phyloP scores from a whole-genome alignment of 1,139 yeast species.

The Blastobotrys persicus region DNA sequence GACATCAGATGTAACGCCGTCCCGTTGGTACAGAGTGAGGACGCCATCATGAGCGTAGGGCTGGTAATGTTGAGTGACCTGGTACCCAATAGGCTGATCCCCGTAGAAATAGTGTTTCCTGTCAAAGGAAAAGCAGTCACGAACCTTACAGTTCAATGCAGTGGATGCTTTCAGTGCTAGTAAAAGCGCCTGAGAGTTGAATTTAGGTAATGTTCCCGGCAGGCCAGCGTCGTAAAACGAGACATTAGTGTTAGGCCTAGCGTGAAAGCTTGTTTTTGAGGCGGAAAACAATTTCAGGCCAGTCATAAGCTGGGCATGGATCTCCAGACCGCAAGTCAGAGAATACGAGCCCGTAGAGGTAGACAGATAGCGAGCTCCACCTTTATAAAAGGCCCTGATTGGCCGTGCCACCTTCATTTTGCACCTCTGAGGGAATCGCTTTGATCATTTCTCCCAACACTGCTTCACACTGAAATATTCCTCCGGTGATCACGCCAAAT shows the following conservation, averaged over 20 bases:
- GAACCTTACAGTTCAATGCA: constrained; percentile 63
- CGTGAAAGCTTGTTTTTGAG: constrained; percentile 43
- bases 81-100: constrained; percentile 96
- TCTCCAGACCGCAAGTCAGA: constrained; percentile 85
- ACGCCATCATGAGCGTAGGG: constrained; percentile 76
- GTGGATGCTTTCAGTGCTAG: constrained; percentile 72
- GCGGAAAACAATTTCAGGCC: constrained; percentile 69
- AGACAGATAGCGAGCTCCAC: background rate
- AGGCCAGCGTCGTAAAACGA: constrained; percentile 82
- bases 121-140: constrained; percentile 66
- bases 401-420: background rate
- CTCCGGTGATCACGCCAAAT: too few relatives aligned
- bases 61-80: constrained; percentile 82
- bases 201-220: constrained; percentile 88
- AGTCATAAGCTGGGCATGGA: constrained; percentile 85
- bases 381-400: background rate
- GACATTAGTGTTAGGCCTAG: constrained; percentile 64
- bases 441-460: background rate
- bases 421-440: too few relatives aligned
- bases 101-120: constrained; percentile 95
- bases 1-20: constrained; percentile 45
- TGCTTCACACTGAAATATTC: too few relatives aligned
- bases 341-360: constrained; percentile 19
- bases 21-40: constrained; percentile 50
- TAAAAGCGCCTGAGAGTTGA: constrained; percentile 73